These are phyloP conservation scores for Naganishia sp. DNA, from an alignment of 1,284 basidiomycete species.

Conservation along the genomic window DNA sequence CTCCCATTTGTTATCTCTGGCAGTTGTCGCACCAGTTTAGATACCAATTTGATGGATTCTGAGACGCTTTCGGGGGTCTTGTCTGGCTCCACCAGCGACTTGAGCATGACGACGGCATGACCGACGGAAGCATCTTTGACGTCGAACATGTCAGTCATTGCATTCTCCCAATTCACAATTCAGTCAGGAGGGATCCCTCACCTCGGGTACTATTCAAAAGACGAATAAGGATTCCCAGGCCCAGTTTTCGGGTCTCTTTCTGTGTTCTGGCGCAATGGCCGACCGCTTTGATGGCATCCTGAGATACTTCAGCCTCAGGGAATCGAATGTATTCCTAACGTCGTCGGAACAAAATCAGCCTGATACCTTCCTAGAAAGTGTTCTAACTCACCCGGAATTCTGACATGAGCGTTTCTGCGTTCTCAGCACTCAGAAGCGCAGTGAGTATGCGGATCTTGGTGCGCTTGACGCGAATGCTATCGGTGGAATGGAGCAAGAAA, in stretches of 20 bases:
- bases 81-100: conserved; percentile 68
- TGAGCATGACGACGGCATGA: conserved; percentile 77
- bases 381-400: conserved; percentile 72
- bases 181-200: conserved; percentile 45
- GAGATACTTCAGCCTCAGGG: conserved; percentile 67
- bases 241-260: conserved; percentile 68
- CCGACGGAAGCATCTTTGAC: conserved; percentile 67
- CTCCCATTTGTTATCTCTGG: conserved; percentile 74
- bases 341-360: neutral
- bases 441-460: conserved; percentile 73
- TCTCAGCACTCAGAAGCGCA: conserved; percentile 65
- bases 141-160: too few relatives aligned
- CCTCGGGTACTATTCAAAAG: conserved; percentile 70
- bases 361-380: too few relatives aligned
- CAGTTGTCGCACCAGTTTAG: conserved; percentile 69
- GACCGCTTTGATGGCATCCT: conserved; percentile 72
- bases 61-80: conserved; percentile 50
- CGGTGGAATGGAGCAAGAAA: conserved; percentile 70
- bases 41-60: conserved; percentile 65
- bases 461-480: conserved; percentile 65
- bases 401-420: conserved; percentile 67
- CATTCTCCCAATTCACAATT: too few relatives aligned
- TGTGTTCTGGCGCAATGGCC: conserved; percentile 70
- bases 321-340: conserved; percentile 73
- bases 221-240: conserved; percentile 70